phyloP scores from a whole-genome alignment of 2,329 filamentous ascomycete species.

The Microascus cirrosus region DNA sequence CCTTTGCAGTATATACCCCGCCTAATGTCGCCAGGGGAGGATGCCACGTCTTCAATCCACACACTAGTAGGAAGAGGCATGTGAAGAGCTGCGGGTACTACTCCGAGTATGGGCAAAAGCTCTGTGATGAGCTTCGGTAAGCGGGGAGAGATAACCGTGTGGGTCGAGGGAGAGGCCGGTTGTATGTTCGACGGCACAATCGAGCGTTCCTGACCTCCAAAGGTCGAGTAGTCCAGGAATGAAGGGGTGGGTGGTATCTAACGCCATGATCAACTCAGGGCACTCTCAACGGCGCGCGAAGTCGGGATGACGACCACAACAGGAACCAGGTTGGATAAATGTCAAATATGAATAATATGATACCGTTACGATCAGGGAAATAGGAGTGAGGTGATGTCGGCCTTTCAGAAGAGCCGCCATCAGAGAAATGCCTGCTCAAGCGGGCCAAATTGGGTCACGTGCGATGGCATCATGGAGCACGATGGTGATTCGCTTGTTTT shows the following conservation, averaged over 20 bases:
- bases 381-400: constrained; percentile 2
- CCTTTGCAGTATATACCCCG: constrained; percentile 60
- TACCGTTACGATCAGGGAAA: background rate
- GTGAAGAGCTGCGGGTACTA: constrained; percentile 62
- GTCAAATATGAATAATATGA: background rate
- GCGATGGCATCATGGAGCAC: constrained; percentile 6
- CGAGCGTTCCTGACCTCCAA: background rate
- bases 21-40: constrained; percentile 78
- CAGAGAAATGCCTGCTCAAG: background rate
- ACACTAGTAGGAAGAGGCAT: constrained; percentile 63
- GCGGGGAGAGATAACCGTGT: background rate
- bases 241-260: background rate
- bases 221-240: background rate
- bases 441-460: constrained; percentile 1
- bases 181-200: background rate
- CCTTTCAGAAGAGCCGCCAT: background rate
- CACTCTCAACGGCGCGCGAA: background rate
- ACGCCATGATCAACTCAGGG: background rate
- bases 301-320: background rate
- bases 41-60: constrained; percentile 70
- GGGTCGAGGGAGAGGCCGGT: background rate
- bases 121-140: constrained; percentile 20
- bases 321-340: background rate
- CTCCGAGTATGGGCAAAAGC: constrained; percentile 46
- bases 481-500: constrained; percentile 1